Evolutionary conservation across 2,329 filamentous ascomycete genomes (phyloP), one percentile per base, ranked within the genome.

Genomic region (Fusarium temperatum): DNA sequence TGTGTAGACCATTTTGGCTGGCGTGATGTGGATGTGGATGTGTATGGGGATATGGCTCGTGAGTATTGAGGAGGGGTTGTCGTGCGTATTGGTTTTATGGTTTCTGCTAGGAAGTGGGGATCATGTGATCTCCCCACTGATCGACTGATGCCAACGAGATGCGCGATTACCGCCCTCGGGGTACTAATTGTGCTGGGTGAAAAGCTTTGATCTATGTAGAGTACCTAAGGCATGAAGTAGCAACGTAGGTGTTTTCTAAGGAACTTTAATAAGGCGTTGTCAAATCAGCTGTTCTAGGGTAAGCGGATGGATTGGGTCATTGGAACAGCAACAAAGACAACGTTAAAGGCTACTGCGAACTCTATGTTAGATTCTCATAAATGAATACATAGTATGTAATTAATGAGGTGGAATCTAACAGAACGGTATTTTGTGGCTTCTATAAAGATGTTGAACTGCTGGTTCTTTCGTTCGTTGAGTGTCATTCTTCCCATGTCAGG

Each of bases 1-100:
- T 69, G 90, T 92, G 83, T 92, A 92, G 75, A 91, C 90, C 89
- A 91, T 91, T 24, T 63, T 74, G 60, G 44, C 41, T 18, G 44
- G 35, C 51, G 24, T 36, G 44, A 38, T 56, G 24, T 36, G 30
- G 18, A 67, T 22, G 56, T 53, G 35, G 48, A 48, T 32, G 35
- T 53, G 15, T 41, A 42, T 35, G 42, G 44, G 55, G 55, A 48
- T 47, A 44, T 51, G 47, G 28, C 28, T 50, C 30, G 22, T 44
- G 5, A 30, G 30, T 74, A 62, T 64, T 48, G 45, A 59, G 42
- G 62, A 72, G 63, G 71, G 71, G 70, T 61, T 24, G 30, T 51
- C 60, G 63, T 53, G 35, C 51, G 20, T 41, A 66, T 55, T 64
- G 38, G 48, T 68, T 70, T 66, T 73, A 74, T 74, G 72, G 59